A percentile compares a stretch with the other conserved stretches of the same genome.
Conservation (phyloP, 2,329 filamentous ascomycete species). For the Colletotrichum lindemuthianum region DNA sequence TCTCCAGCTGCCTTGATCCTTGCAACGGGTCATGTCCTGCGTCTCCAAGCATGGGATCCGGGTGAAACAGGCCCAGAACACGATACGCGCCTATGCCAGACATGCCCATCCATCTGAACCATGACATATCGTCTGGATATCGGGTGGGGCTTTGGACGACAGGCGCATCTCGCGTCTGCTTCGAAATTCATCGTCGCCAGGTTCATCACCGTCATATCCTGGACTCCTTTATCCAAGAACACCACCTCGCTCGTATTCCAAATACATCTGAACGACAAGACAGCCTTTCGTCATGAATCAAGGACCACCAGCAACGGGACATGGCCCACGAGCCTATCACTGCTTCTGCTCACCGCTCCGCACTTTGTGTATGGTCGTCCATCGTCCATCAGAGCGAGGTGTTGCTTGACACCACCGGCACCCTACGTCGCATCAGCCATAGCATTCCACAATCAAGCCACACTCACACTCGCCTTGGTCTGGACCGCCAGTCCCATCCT, state of each 20-base stretch:
- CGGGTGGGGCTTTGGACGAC: not conserved
- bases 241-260: constrained; percentile 17
- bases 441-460: constrained; percentile 26
- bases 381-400: constrained; percentile 1
- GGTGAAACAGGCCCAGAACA: constrained; percentile 23
- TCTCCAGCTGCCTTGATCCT: constrained; percentile 8
- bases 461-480: constrained; percentile 8
- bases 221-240: not conserved
- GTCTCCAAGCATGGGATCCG: not conserved
- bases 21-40: constrained; percentile 1
- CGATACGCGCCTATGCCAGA: constrained; percentile 1
- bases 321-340: constrained; percentile 1
- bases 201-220: not conserved
- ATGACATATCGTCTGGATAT: constrained; percentile 12
- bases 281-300: constrained; percentile 27
- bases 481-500: constrained; percentile 16
- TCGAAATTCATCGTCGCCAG: constrained; percentile 1
- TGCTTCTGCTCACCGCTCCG: constrained; percentile 21
- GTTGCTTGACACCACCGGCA: constrained; percentile 11
- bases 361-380: not conserved
- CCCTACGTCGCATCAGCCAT: not conserved
- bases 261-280: constrained; percentile 9
- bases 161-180: constrained; percentile 32
- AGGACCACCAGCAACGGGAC: not conserved
- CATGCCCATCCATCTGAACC: constrained; percentile 14